Evolutionary conservation across 495 filamentous ascomycete genomes (phyloP), one percentile per base, ranked within the genome.

Genomic region (Amorphotheca resinae): DNA sequence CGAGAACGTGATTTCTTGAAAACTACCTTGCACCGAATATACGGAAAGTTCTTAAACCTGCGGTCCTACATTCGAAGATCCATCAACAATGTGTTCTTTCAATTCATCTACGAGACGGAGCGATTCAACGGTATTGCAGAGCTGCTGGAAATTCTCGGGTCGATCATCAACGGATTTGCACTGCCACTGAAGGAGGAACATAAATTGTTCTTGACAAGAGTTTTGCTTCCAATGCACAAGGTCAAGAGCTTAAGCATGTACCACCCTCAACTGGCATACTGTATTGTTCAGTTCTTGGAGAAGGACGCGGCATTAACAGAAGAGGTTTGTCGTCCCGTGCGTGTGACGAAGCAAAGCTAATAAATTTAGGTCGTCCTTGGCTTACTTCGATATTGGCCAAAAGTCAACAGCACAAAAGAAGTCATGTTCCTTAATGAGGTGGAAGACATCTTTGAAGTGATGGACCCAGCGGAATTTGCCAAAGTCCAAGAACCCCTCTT

Each of bases 51-150:
- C 68, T 70, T 99, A 42, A 99, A 99, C 59, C 70, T 99, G 28
- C 77, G 91, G 25, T 96, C 93, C 9, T 99, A 87, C 63, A 99
- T 99, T 54, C 75, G 91, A 56, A 80, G 91, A 51, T 96, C 93
- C 30, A 99, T 99, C 68, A 96, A 99, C 71, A 96, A 99, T 57
- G 91, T 99, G 53, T 99, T 99, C 70, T 99, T 99, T 74, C 91
- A 99, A 59, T 99, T 99, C 62, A 84, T 82, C 45, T 99, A 99
- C 57, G 91, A 99, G 65, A 99, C 91, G 0, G 91, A 99, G 62
- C 75, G 91, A 38, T 96, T 96, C 67, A 99, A 99, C 58, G 91
- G 91, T 12, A 94, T 99, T 48, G 91, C 91, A 3, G 91, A 99
- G 60, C 69, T 99, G 33, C 68, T 99, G 33, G 91, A 99, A 56